Percentiles rank a stretch among this genome's conserved stretches.
These are phyloP conservation scores for Didymellaceae sp. DNA, from an alignment of 2,329 filamentous ascomycete genomes.

Conservation along the genomic window DNA sequence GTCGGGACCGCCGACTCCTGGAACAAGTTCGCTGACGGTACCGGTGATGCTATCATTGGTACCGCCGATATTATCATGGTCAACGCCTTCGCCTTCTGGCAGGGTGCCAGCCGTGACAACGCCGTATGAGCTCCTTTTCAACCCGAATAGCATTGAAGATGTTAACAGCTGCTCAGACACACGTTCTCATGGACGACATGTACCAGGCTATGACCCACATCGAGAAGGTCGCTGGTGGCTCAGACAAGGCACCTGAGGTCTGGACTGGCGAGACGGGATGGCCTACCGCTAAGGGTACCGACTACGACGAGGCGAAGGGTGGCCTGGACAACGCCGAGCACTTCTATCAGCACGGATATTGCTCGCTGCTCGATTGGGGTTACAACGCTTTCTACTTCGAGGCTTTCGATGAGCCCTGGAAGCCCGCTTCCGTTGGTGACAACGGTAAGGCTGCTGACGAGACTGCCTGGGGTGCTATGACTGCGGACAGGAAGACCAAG, in stretches of 20 bases:
- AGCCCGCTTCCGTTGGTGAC: constrained; percentile 68
- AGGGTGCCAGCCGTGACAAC: constrained; percentile 65
- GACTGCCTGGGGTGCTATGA: constrained; percentile 74
- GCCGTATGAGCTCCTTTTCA: neutral
- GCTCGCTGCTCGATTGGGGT: constrained; percentile 68
- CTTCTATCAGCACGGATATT: constrained; percentile 69
- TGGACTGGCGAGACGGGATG: constrained; percentile 50
- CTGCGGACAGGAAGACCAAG: constrained; percentile 64
- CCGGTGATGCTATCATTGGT: constrained; percentile 68
- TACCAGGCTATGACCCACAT: constrained; percentile 68
- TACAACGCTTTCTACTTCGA: constrained; percentile 76
- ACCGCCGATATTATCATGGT: constrained; percentile 68
- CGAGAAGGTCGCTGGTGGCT: constrained; percentile 62
- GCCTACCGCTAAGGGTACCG: constrained; percentile 58
- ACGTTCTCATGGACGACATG: constrained; percentile 72
- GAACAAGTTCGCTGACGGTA: constrained; percentile 75
- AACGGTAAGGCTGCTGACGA: constrained; percentile 68
- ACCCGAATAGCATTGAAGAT: neutral
- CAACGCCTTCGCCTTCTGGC: constrained; percentile 78
- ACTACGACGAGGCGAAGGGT: constrained; percentile 68
- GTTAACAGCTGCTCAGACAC: constrained; percentile 42
- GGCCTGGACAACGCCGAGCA: constrained; percentile 63
- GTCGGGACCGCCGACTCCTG: constrained; percentile 75
- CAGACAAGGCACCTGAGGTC: constrained; percentile 63
- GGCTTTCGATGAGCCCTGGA: constrained; percentile 76